These are phyloP conservation scores for Gossypium davidsonii DNA, from an alignment of 441 rosid genomes.

Conservation along the genomic window DNA sequence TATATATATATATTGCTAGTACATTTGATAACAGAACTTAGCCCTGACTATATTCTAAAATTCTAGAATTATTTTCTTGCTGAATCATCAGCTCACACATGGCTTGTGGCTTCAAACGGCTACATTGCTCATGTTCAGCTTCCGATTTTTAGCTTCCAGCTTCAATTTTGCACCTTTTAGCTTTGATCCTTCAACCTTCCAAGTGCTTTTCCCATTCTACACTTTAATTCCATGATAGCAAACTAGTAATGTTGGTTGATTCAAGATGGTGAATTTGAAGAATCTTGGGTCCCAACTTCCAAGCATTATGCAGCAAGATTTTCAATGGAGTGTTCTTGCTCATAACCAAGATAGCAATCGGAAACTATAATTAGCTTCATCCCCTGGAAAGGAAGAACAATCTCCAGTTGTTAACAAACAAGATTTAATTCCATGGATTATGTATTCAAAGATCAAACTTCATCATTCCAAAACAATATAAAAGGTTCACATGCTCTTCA, in stretches of 20 bases:
- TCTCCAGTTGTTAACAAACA: neutral
- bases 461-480: neutral
- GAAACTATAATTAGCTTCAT: slow-evolving; percentile 68
- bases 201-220: no score
- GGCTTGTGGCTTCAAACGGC: no score
- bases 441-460: neutral
- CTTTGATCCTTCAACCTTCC: no score
- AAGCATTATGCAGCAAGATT: slow-evolving; percentile 28
- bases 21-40: no score
- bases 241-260: neutral
- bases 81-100: no score
- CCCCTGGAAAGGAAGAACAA: slow-evolving; percentile 42
- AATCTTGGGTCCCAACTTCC: slow-evolving; percentile 10
- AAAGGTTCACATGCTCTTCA: neutral
- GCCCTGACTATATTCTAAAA: no score
- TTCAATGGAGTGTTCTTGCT: slow-evolving; percentile 69
- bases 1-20: no score
- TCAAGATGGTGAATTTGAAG: neutral
- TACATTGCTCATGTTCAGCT: no score
- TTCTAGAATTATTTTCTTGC: no score
- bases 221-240: no score
- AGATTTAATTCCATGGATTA: neutral
- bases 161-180: no score
- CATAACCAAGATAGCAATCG: slow-evolving; percentile 89
- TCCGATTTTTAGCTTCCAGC: no score